phyloP scores from a whole-genome alignment of 176 grass and related monocot genomes.

The Echinochloa phyllopogon region DNA sequence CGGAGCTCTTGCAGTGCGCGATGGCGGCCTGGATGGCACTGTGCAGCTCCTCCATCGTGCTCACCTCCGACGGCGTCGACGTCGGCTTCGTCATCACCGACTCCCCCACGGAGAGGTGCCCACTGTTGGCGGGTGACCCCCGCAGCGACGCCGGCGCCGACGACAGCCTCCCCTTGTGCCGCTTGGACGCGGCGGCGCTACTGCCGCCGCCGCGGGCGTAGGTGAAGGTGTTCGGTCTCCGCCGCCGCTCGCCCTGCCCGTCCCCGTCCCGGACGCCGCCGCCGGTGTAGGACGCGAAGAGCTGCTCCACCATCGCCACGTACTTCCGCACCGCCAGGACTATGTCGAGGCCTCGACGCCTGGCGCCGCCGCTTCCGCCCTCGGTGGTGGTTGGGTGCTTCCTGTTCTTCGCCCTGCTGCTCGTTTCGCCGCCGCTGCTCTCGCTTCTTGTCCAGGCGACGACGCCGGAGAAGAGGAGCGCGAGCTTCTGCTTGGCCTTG shows the following conservation, averaged over 20 bases:
- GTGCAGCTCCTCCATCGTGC: conserved; percentile 95
- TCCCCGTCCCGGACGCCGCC: background rate
- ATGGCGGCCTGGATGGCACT: conserved; percentile 95
- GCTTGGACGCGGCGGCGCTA: conserved; percentile 2
- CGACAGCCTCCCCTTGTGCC: conserved; percentile 33
- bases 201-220: conserved; percentile 20
- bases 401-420: background rate
- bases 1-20: conserved; percentile 92
- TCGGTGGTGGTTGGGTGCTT: background rate
- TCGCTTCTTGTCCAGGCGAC: conserved; percentile 35
- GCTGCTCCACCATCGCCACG: conserved; percentile 55
- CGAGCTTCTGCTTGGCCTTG: conserved; percentile 34
- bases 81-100: conserved; percentile 40
- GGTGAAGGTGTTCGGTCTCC: conserved; percentile 54
- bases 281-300: conserved; percentile 47
- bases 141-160: conserved; percentile 69
- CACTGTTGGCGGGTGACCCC: conserved; percentile 68
- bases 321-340: conserved; percentile 58
- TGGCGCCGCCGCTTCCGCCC: background rate
- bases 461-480: conserved; percentile 56
- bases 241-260: conserved; percentile 13
- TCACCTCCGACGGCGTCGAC: conserved; percentile 71
- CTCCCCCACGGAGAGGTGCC: conserved; percentile 46
- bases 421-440: background rate
- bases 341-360: conserved; percentile 47